Evolutionary conservation across 768 basidiomycete genomes (phyloP).

Genomic region (Serendipita sp.): DNA sequence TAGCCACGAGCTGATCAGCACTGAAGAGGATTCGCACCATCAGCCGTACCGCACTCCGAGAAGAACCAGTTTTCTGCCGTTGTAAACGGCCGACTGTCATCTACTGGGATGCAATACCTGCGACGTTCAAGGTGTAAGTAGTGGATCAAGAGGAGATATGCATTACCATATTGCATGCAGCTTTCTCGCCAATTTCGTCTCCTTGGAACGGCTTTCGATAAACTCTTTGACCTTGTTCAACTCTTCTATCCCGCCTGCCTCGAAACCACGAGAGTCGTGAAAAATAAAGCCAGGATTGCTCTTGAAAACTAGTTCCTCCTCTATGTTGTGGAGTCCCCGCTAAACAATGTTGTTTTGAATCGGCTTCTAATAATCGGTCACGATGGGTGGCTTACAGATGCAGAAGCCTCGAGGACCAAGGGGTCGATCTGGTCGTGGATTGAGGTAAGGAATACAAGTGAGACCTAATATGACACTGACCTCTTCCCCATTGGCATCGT

Average conservation of each 20-base stretch:
- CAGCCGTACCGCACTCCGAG: not conserved
- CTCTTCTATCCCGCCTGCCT: slow-evolving; percentile 21
- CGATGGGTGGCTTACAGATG: too few species aligned
- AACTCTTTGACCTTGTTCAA: slow-evolving; percentile 20
- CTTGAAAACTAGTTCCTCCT: slow-evolving; percentile 18
- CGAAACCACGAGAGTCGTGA: slow-evolving; percentile 29
- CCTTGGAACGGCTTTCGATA: slow-evolving; percentile 16
- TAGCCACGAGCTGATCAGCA: too few species aligned
- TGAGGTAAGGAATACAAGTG: not conserved
- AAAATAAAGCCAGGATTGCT: slow-evolving; percentile 24
- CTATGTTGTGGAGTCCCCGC: slow-evolving; percentile 24
- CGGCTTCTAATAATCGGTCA: too few species aligned
- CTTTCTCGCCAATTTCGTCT: slow-evolving; percentile 11
- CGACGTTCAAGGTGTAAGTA: not conserved
- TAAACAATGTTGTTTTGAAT: slow-evolving; percentile 4
- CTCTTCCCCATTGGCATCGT: not conserved
- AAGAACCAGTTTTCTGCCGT: slow-evolving; percentile 21
- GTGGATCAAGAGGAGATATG: not conserved
- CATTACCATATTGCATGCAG: slow-evolving; percentile 27
- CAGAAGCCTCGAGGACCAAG: not conserved
- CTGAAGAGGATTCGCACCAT: not conserved
- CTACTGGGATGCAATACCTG: slow-evolving; percentile 27
- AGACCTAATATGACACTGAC: not conserved
- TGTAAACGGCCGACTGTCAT: slow-evolving; percentile 17
- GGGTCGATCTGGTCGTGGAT: not conserved